phyloP scores from a whole-genome alignment of 305 asterid species.

The Solanum hybrid region DNA sequence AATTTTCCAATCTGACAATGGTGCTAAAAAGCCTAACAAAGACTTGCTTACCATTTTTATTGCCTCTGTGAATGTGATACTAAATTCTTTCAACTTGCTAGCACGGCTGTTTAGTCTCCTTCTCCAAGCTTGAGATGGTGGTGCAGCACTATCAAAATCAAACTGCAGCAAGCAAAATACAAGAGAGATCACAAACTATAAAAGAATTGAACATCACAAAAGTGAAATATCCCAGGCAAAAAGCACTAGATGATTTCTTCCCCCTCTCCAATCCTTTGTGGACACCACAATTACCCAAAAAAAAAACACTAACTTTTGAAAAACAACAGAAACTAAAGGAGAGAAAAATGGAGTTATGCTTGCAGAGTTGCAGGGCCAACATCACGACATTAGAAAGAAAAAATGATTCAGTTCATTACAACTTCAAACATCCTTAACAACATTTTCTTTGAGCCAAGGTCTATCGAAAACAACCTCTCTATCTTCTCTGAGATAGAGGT shows the following conservation, averaged over 20 bases:
- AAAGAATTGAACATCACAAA: background rate
- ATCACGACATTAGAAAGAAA: background rate
- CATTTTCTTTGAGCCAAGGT: background rate
- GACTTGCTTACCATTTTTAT: constrained; percentile 60
- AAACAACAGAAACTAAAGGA: background rate
- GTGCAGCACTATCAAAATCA: constrained; percentile 80
- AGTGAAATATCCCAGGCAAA: background rate
- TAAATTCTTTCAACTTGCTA: constrained; percentile 85
- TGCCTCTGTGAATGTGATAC: constrained; percentile 89
- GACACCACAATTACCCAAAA: background rate
- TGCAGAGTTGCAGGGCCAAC: background rate
- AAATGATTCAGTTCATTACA: background rate
- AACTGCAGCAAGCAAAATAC: constrained; percentile 42
- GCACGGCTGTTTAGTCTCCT: constrained; percentile 80
- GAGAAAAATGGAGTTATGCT: background rate
- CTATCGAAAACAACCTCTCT: background rate
- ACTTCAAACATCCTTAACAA: background rate
- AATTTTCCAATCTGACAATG: background rate
- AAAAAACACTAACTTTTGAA: background rate
- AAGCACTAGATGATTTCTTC: background rate
- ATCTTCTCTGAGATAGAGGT: background rate
- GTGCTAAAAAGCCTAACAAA: background rate
- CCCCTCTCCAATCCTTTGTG: background rate
- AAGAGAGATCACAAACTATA: background rate
- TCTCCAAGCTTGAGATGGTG: constrained; percentile 98